These are phyloP conservation scores for Nevesoporus exiguus DNA, from an alignment of 768 basidiomycete genomes.

Conservation along the genomic window DNA sequence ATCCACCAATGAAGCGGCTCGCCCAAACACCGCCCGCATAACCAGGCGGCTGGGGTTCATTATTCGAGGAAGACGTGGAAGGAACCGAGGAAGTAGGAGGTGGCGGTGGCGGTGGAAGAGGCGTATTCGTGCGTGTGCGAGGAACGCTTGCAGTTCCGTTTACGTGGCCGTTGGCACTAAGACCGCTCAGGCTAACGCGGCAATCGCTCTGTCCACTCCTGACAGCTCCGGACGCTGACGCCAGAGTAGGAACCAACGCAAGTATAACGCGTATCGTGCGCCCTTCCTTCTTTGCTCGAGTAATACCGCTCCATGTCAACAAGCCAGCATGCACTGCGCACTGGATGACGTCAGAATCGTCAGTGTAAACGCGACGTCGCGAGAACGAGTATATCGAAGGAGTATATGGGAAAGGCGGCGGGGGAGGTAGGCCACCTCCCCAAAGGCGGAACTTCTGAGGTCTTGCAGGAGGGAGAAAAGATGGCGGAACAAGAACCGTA, in stretches of 20 bases:
- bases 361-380: conserved; percentile 64
- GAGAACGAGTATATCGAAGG: conserved; percentile 28
- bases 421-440: conserved; percentile 58
- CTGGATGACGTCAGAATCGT: conserved; percentile 70
- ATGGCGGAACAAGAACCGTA: conserved; percentile 57
- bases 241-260: conserved; percentile 36
- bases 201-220: conserved; percentile 23
- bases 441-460: conserved; percentile 59
- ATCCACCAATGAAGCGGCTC: conserved; percentile 41
- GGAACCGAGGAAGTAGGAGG: conserved; percentile 21
- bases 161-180: conserved; percentile 26
- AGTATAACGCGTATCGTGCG: conserved; percentile 42
- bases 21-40: conserved; percentile 34
- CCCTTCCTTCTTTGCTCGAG: conserved; percentile 36
- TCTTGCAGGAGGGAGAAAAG: conserved; percentile 53
- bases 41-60: conserved; percentile 20
- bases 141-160: conserved; percentile 30
- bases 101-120: conserved; percentile 22
- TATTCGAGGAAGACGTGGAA: conserved; percentile 26
- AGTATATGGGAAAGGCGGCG: conserved; percentile 34
- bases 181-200: conserved; percentile 15
- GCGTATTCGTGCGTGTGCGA: conserved; percentile 30
- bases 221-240: conserved; percentile 45
- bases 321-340: conserved; percentile 67
- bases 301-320: conserved; percentile 41